A percentile compares a stretch with the other conserved stretches of the same genome.
These are phyloP conservation scores for Cubamyces sp. DNA, from an alignment of 768 basidiomycete species.

Conservation along the genomic window DNA sequence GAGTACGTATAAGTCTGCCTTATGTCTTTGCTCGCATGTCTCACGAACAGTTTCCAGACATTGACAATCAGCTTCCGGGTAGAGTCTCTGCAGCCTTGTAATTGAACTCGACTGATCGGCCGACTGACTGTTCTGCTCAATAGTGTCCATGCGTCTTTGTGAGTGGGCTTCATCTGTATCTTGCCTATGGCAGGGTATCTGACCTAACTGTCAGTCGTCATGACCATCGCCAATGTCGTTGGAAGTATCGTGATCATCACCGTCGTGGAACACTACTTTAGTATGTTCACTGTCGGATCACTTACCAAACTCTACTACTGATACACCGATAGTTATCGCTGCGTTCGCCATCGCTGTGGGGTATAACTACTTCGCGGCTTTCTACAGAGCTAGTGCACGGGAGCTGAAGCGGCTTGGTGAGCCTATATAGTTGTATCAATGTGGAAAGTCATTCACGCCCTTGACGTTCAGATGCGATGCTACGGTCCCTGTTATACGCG, in stretches of 20 bases:
- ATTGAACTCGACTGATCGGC: background rate
- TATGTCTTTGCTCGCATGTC: background rate
- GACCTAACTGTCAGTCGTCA: slow-evolving; percentile 41
- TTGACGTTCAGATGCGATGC: slow-evolving; percentile 55
- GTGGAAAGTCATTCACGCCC: background rate
- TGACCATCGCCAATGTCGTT: slow-evolving; percentile 54
- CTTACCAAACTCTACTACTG: background rate
- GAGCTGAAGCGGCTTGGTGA: slow-evolving; percentile 65
- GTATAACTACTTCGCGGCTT: slow-evolving; percentile 67
- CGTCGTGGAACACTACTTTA: slow-evolving; percentile 62
- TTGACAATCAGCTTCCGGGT: slow-evolving; percentile 66
- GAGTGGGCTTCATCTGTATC: slow-evolving; percentile 32
- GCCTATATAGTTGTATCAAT: background rate
- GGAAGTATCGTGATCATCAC: slow-evolving; percentile 61
- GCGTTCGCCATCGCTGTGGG: slow-evolving; percentile 56
- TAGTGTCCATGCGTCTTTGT: slow-evolving; percentile 64
- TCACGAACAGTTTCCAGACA: slow-evolving; percentile 38
- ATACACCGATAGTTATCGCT: slow-evolving; percentile 48
- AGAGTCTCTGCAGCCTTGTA: background rate
- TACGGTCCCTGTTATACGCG: slow-evolving; percentile 75
- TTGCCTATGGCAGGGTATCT: background rate
- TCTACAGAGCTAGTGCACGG: slow-evolving; percentile 71
- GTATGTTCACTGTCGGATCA: slow-evolving; percentile 38
- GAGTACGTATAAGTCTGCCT: slow-evolving; percentile 39
- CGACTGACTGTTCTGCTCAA: background rate